These are phyloP conservation scores for Cordyceps fumosorosea DNA, from an alignment of 2,329 filamentous ascomycete species.

Conservation along the genomic window DNA sequence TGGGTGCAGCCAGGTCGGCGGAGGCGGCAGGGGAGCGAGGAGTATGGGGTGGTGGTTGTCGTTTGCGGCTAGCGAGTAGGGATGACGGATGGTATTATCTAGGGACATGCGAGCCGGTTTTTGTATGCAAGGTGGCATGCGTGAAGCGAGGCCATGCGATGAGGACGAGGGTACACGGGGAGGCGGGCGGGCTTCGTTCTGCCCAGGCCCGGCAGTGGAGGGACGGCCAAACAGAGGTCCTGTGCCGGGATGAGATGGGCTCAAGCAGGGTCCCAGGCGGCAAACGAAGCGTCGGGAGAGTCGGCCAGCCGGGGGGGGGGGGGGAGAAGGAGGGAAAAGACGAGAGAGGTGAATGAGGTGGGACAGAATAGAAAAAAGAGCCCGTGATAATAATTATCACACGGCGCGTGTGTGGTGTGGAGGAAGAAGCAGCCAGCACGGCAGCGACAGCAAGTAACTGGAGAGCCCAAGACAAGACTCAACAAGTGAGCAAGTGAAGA, in stretches of 20 bases:
- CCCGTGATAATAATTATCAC: neutral
- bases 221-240: neutral
- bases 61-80: neutral
- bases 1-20: slow-evolving; percentile 3
- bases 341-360: neutral
- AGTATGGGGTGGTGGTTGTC: neutral
- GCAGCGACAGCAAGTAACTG: neutral
- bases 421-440: neutral
- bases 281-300: neutral
- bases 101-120: neutral
- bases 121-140: neutral
- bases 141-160: neutral
- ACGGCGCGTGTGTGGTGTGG: neutral
- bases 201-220: neutral
- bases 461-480: neutral
- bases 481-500: too few species aligned
- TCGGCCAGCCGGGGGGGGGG: neutral
- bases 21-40: slow-evolving; percentile 4
- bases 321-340: neutral
- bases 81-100: neutral
- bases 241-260: neutral
- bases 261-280: neutral
- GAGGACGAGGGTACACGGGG: neutral
- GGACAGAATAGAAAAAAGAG: neutral
- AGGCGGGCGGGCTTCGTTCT: neutral